Evolutionary conservation across 805 yeast species (phyloP), one percentile per base, ranked within the genome.

Genomic region (Jamesozyma jinghongensis): DNA sequence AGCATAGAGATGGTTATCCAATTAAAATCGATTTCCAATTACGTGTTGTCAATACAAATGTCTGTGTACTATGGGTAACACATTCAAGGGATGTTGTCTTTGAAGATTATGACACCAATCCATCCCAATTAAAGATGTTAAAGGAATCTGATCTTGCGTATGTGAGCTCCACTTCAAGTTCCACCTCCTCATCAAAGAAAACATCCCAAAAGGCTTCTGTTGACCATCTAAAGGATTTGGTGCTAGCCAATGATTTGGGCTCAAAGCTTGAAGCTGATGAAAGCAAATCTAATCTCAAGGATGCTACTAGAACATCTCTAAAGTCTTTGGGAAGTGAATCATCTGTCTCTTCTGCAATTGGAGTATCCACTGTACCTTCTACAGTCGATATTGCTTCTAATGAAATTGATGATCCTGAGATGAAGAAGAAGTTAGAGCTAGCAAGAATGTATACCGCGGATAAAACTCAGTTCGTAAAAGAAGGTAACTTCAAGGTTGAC

Each of bases 21-120:
- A 63, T 87, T 20, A 72, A 70, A 41, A 70, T 88, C 31, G 97
- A 88, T 62, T 75, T 85, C 12, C 97, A 88, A 60, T 56, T 90
- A 38, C 70, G 96, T 42, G 84, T 85, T 3, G 67, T 84, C 25
- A 71, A 75, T 17, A 53, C 66, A 12, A 77, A 74, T 16, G 68
- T 78, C 6, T 71, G 73, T 39, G 77, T 85, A 3, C 61, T 88
- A 17, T 90, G 97, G 97, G 72, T 90, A 10, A 85, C 95, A 0
- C 87, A 84, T 56, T 80, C 90, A 1, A 76, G 90, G 51, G 64
- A 59, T 42, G 62, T 56, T 19, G 59, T 56, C 3, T 56, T 56
- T 22, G 56, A 56, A 26, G 59, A 59, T 31, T 61, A 59, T 22
- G 54, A 55, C 26, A 59, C 66, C 13, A 53, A 60, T 20, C 69